phyloP scores from a whole-genome alignment of 106 monocot genomes.

The Posidonia australis region DNA sequence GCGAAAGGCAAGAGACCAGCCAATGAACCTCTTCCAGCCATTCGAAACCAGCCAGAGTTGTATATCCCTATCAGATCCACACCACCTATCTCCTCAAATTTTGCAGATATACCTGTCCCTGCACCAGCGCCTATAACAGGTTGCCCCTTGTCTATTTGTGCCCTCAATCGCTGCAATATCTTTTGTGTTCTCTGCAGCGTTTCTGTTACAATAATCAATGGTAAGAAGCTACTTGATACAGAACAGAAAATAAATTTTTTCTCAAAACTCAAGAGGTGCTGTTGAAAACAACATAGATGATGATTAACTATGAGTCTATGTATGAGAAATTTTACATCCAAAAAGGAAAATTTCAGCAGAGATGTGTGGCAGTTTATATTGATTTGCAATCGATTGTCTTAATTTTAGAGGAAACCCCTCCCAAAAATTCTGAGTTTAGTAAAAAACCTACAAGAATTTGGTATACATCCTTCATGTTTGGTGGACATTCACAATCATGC shows the following conservation, averaged over 20 bases:
- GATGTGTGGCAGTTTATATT: too few relatives aligned
- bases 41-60: constrained; percentile 89
- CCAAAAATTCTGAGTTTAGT: too few relatives aligned
- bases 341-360: too few relatives aligned
- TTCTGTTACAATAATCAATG: constrained; percentile 32
- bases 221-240: not conserved
- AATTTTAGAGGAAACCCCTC: too few relatives aligned
- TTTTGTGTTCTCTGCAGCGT: constrained; percentile 47
- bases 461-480: too few relatives aligned
- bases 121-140: constrained; percentile 93
- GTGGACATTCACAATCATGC: too few relatives aligned
- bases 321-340: too few relatives aligned
- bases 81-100: constrained; percentile 94
- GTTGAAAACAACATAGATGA: too few relatives aligned
- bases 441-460: too few relatives aligned
- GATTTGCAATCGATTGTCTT: too few relatives aligned
- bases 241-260: not conserved
- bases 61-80: constrained; percentile 87
- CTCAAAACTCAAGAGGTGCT: not conserved
- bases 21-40: constrained; percentile 97
- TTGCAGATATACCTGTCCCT: constrained; percentile 94
- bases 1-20: constrained; percentile 91
- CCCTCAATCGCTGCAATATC: constrained; percentile 48
- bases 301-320: too few relatives aligned
- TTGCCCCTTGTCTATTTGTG: constrained; percentile 52